Percentiles rank a stretch among this genome's conserved stretches.
These are phyloP conservation scores for Kernera saxatilis DNA, from an alignment of 345 rosid genomes.

Conservation along the genomic window DNA sequence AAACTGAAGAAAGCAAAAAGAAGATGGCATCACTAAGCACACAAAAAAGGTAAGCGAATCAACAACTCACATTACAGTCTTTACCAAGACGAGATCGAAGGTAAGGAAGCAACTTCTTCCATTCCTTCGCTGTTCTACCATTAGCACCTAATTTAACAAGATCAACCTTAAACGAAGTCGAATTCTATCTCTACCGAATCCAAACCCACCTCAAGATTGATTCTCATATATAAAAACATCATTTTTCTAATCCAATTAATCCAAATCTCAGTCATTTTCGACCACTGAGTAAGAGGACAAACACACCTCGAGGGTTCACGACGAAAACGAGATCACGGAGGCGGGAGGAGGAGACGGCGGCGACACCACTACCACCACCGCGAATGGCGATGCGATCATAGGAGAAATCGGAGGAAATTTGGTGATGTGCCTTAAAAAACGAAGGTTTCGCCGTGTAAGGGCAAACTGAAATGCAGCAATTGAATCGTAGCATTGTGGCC, in stretches of 20 bases:
- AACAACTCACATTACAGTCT: constrained; percentile 65
- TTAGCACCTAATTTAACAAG: constrained; percentile 62
- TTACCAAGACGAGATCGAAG: constrained; percentile 67
- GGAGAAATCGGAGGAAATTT: constrained; percentile 47
- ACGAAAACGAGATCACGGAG: constrained; percentile 89
- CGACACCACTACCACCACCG: constrained; percentile 5
- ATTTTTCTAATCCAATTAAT: neutral
- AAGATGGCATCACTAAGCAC: neutral
- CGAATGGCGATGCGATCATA: constrained; percentile 30
- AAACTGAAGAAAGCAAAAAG: neutral
- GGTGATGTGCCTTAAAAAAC: constrained; percentile 28
- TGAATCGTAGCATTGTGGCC: constrained; percentile 32
- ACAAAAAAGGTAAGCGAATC: neutral
- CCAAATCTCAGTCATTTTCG: neutral
- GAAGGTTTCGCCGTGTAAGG: constrained; percentile 35
- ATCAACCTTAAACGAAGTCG: neutral
- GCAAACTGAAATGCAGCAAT: constrained; percentile 18
- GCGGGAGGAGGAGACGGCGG: constrained; percentile 39
- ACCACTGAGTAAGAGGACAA: neutral
- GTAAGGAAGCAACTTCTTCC: constrained; percentile 86
- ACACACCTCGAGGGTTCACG: constrained; percentile 79
- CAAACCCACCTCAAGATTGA: neutral
- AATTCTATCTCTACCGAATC: neutral
- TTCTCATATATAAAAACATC: neutral
- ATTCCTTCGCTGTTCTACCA: constrained; percentile 82